phyloP scores from a whole-genome alignment of 1,284 basidiomycete species.

The Bothia castanella region DNA sequence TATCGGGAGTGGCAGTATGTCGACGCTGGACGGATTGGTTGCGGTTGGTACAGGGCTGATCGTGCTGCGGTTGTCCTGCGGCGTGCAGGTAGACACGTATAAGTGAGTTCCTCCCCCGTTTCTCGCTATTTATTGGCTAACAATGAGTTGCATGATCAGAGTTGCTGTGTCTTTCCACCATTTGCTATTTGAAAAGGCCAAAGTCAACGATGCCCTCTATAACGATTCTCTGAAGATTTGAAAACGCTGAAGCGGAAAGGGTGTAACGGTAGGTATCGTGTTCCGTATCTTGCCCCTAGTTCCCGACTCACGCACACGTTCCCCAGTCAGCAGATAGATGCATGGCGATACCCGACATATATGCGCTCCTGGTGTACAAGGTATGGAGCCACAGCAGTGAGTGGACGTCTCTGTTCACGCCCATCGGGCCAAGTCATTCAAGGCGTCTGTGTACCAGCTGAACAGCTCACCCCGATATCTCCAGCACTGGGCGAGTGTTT shows the following conservation, averaged over 20 bases:
- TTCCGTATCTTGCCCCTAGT: no score
- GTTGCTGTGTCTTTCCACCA: constrained; percentile 79
- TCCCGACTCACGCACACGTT: no score
- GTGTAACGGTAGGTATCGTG: constrained; percentile 60
- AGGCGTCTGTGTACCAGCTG: constrained; percentile 53
- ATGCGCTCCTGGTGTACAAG: no score
- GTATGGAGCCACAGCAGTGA: no score
- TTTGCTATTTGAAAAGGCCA: constrained; percentile 69
- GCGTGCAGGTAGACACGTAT: constrained; percentile 83
- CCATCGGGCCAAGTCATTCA: constrained; percentile 67
- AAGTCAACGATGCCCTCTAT: constrained; percentile 81
- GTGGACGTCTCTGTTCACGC: no score
- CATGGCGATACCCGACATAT: no score
- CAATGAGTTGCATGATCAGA: constrained; percentile 35
- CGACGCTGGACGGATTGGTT: no score
- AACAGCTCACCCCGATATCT: constrained; percentile 57
- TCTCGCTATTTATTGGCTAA: neutral
- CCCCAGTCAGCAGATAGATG: no score
- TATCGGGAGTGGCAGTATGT: constrained; percentile 46
- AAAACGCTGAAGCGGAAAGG: constrained; percentile 81
- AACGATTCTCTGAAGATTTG: constrained; percentile 90
- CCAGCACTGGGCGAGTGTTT: constrained; percentile 19
- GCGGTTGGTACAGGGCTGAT: constrained; percentile 68
- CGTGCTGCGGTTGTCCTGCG: constrained; percentile 71
- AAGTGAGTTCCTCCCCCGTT: constrained; percentile 59